Evolutionary conservation across 164 flowering plant genomes (phyloP).

Genomic region (Aristolochia fimbriata): DNA sequence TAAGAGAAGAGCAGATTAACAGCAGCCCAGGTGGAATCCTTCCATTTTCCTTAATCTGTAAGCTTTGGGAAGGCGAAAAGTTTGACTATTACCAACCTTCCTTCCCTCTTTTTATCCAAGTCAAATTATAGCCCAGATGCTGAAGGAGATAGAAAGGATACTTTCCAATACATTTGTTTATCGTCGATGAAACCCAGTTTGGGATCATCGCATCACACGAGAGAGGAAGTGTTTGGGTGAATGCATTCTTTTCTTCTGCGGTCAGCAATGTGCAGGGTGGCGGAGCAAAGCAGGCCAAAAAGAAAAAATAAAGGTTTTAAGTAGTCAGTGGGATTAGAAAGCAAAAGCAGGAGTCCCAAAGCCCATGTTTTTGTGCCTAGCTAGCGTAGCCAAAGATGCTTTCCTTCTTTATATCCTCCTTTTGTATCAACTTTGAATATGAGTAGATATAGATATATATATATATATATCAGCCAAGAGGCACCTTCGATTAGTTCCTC

Average conservation of each 20-base stretch:
- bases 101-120: neutral
- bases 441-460: too few relatives aligned
- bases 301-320: neutral
- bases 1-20: neutral
- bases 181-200: neutral
- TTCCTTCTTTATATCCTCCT: neutral
- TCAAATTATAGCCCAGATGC: neutral
- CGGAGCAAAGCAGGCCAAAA: neutral
- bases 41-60: neutral
- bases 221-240: neutral
- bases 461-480: too few relatives aligned
- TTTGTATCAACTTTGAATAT: neutral
- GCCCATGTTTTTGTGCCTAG: slow-evolving; percentile 8
- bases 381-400: slow-evolving; percentile 10
- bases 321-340: slow-evolving; percentile 1
- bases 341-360: slow-evolving; percentile 9
- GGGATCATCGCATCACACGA: neutral
- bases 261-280: slow-evolving; percentile 16
- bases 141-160: neutral
- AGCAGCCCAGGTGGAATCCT: slow-evolving; percentile 17
- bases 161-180: neutral
- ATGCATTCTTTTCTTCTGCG: slow-evolving; percentile 17
- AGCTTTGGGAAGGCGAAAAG: neutral
- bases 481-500: neutral
- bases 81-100: neutral